A percentile compares a stretch with the other conserved stretches of the same genome.
Evolutionary conservation across 108 stramenopile genomes (phyloP).

Genomic region (Nitzschia sp.): DNA sequence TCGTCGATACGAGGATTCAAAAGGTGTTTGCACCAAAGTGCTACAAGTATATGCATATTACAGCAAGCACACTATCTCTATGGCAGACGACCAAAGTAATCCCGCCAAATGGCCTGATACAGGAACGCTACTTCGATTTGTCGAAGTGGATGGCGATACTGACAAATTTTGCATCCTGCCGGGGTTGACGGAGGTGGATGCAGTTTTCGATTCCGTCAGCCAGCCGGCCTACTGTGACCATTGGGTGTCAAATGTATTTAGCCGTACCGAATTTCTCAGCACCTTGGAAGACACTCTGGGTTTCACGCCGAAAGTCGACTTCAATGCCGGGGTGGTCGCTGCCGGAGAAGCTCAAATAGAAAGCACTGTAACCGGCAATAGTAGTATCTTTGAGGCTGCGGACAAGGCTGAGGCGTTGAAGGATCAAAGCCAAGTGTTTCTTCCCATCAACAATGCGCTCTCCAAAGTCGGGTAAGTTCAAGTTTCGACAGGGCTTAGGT

Average conservation of each 20-base stretch:
- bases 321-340: constrained; percentile 91
- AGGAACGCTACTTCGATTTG: constrained; percentile 81
- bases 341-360: constrained; percentile 93
- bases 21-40: constrained; percentile 29
- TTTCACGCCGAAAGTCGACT: constrained; percentile 85
- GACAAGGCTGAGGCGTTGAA: constrained; percentile 53
- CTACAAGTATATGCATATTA: constrained; percentile 89
- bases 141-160: constrained; percentile 35
- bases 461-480: constrained; percentile 70
- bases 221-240: constrained; percentile 85
- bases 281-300: constrained; percentile 80
- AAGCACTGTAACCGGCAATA: constrained; percentile 86
- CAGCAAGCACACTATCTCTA: constrained; percentile 24
- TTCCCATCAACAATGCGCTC: constrained; percentile 91
- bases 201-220: constrained; percentile 57
- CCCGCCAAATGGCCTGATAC: constrained; percentile 45
- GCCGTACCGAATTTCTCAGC: constrained; percentile 76
- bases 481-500: background rate
- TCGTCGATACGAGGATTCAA: constrained; percentile 12
- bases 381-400: constrained; percentile 36
- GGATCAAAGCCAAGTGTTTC: constrained; percentile 82
- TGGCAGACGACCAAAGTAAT: background rate
- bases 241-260: constrained; percentile 77
- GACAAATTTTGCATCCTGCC: constrained; percentile 46
- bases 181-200: constrained; percentile 59